Percentiles rank a stretch among this genome's conserved stretches.
Evolutionary conservation across 257 asterid species (phyloP).

Genomic region (Perilla frutescens): DNA sequence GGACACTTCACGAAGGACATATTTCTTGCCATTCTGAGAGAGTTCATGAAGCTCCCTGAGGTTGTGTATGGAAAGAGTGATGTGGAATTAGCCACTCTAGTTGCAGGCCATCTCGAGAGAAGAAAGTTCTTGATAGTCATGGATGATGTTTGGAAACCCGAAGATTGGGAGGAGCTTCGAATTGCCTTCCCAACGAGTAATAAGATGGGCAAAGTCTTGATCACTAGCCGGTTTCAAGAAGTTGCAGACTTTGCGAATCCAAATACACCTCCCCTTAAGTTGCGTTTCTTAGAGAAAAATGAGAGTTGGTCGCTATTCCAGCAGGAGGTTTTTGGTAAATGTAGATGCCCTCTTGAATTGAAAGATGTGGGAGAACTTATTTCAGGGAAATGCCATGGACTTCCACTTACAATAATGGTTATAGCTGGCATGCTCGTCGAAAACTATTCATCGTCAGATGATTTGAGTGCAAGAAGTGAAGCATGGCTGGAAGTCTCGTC

Average conservation of each 20-base stretch:
- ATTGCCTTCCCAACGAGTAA: neutral
- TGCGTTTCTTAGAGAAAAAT: neutral
- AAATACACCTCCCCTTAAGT: neutral
- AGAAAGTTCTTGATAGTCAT: neutral
- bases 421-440: neutral
- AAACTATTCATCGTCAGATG: neutral
- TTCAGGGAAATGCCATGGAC: neutral
- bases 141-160: neutral
- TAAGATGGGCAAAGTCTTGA: neutral
- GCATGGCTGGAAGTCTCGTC: no score
- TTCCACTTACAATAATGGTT: neutral
- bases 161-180: neutral
- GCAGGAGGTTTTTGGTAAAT: neutral
- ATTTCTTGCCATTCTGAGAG: neutral
- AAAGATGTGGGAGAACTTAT: neutral
- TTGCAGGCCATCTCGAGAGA: neutral
- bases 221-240: no score
- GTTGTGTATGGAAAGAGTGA: neutral
- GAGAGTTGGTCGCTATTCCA: constrained; percentile 2
- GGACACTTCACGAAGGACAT: neutral
- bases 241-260: neutral
- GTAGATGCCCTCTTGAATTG: neutral
- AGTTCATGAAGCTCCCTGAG: no score
- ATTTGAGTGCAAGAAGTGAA: neutral
- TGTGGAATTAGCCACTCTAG: neutral